Evolutionary conservation across 805 yeast species (phyloP), one percentile per base, ranked within the genome.

Genomic region (Kodamaea neixiangensis): DNA sequence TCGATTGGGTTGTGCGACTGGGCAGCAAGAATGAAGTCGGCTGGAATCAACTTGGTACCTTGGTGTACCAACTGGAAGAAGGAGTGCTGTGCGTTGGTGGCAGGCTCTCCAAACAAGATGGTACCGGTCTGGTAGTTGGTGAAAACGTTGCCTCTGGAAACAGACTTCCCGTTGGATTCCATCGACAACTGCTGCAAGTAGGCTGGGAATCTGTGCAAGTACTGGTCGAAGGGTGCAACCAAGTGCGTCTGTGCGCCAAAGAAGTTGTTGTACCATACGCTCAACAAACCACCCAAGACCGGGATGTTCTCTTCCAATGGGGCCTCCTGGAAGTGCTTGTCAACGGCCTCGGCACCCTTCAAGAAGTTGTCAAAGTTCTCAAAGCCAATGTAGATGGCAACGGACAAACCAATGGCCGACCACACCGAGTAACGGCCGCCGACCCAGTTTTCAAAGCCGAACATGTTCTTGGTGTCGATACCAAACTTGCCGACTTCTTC

Each of bases 401-500:
- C 93, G 22, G 97, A 89, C 62, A 94, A 83, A 55, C 99, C 99
- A 71, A 94, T 94, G 57, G 99, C 96, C 40, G 97, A 89, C 99
- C 99, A 94, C 55, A 94, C 99, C n/a, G 99, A 94, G 85, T 94
- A 94, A 75, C 99, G 87, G 69, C 99, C 99, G 67, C 99, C 99
- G 58, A 94, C 99, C 99, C 99, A 94, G 76, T 78, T 86, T 72
- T 92, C 97, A 66, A 94, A 94, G 57, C 96, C 98, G 74, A 94
- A 94, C 99, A 94, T 94, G 81, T 94, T 94, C 71, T 84, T 87
- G 69, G 97, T 84, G 78, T 94, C 98, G 61, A 94, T 94, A 67
- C 99, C 99, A 65, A 94, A 94, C 76, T 89, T 88, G 64, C 86
- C 80, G 57, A 94, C 99, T 73, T 88, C 97, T 47, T 73, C 75